These are phyloP conservation scores for Fremontodendron californicum DNA, from an alignment of 345 rosid species.

Conservation along the genomic window DNA sequence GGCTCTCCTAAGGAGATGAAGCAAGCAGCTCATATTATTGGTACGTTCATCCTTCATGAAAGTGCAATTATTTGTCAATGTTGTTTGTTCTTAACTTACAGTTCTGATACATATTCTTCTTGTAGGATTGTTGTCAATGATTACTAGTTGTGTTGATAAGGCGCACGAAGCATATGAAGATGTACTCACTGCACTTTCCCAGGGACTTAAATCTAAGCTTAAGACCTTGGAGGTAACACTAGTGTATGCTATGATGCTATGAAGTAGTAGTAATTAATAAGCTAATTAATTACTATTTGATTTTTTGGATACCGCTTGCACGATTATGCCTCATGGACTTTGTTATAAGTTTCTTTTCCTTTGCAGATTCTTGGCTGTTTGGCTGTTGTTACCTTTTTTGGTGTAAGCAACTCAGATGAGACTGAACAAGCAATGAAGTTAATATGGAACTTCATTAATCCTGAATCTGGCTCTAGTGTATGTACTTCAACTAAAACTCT, in stretches of 20 bases:
- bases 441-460: constrained; percentile 9
- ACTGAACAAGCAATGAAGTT: constrained; percentile 11
- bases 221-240: neutral
- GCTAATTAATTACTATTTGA: neutral
- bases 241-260: neutral
- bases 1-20: neutral
- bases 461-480: neutral
- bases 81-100: neutral
- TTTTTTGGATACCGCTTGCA: neutral
- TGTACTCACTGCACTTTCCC: neutral
- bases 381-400: constrained; percentile 5
- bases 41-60: neutral
- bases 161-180: constrained; percentile 6
- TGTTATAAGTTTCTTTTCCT: neutral
- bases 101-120: neutral
- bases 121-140: constrained; percentile 12
- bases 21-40: constrained; percentile 6
- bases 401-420: constrained; percentile 6
- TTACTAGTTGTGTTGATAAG: neutral
- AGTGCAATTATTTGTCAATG: neutral
- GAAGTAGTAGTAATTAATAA: neutral
- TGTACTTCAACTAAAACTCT: neutral
- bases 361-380: neutral
- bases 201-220: neutral
- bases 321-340: neutral